Evolutionary conservation across 2,329 filamentous ascomycete genomes (phyloP), one percentile per base, ranked within the genome.

Genomic region (Nigrospora sphaerica): DNA sequence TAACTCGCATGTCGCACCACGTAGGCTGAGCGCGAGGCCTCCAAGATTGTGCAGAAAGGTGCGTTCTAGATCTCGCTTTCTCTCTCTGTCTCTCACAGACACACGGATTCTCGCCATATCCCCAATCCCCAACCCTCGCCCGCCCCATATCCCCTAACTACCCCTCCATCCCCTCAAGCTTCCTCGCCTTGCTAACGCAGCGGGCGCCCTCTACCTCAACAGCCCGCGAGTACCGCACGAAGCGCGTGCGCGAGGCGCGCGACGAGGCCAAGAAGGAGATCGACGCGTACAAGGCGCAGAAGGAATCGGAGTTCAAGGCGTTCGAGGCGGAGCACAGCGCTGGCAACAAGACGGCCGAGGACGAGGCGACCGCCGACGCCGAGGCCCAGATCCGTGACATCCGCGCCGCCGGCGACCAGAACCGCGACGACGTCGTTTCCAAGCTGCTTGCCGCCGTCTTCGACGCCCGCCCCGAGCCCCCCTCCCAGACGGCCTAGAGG

Each of bases 41-140:
- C 95, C 73, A 96, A 96, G 80, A 98, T 98, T 67, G 91, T 98
- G 48, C 92, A 97, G 70, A 90, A 93, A 80, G 88, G 92, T 95
- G 68, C 50, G 73, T 66, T 6, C 34, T 12, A 6, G n/a, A 16
- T 34, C 19, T 16, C 13, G 34, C 39, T 19, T 35, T 36, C 28
- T 17, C 6, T 17, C 35, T 36, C n/a, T 23, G 33, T n/a, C 31
- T 4, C 38, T n/a, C 45, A 14, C 18, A 11, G n/a, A 4, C n/a
- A n/a, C n/a, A n/a, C n/a, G 7, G 17, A 31, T 13, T n/a, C 13
- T 23, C 39, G 16, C 33, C 31, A 28, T 23, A 12, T 33, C 23
- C 36, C 18, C 23, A 17, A 33, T 14, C 39, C 33, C 23, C 18
- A 13, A 44, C 28, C 18, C 9, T 28, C 31, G 14, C 37, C 32